Evolutionary conservation across 805 yeast species (phyloP), one percentile per base, ranked within the genome.

Genomic region (Teunomyces panamensis): DNA sequence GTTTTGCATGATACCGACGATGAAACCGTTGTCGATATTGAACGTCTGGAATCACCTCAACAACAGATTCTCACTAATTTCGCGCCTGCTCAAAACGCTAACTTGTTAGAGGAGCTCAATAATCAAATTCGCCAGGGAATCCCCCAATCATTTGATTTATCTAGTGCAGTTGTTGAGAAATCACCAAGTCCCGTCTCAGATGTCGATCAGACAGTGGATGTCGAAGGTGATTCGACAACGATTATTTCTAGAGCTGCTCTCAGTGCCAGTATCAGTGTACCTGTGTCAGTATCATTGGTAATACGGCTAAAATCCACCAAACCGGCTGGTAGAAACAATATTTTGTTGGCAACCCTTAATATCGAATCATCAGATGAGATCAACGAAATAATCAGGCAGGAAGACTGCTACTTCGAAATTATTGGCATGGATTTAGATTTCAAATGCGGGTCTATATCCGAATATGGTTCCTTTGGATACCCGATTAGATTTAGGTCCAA

Each of bases 321-420:
- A 49, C 74, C 81, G 4, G 77, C 79, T 4, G 79, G 80, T 7
- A 64, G 75, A 39, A 67, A 69, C 51, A 71, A 73, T 47, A 56
- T 71, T 2, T 54, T 80, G 1, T 57, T 80, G n/a, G 72, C 81
- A 1, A 74, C 79, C 0, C 58, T 80, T 39, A 78, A 74, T 45
- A 59, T 80, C 9, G 81, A 77, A 48, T 64, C 74, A 2, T 69
- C 81, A 0, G 77, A 74, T 2, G 73, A 62, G 30, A 59, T 78
- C 11, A 59, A 56, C 36, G 53, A 41, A 26, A 16, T 34, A 9
- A 52, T 42, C 16, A 32, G 35, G 20, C 49, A 30, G 11, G 46
- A 53, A 9, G 44, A 41, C 20, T 60, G 56, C 48, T 44, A 30
- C 36, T 60, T 64, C 46, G 54, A 57, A 30, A 62, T 69, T 14